These are phyloP conservation scores for Phytophthora macrochlamydospora DNA, from an alignment of 352 stramenopile genomes.

Conservation along the genomic window DNA sequence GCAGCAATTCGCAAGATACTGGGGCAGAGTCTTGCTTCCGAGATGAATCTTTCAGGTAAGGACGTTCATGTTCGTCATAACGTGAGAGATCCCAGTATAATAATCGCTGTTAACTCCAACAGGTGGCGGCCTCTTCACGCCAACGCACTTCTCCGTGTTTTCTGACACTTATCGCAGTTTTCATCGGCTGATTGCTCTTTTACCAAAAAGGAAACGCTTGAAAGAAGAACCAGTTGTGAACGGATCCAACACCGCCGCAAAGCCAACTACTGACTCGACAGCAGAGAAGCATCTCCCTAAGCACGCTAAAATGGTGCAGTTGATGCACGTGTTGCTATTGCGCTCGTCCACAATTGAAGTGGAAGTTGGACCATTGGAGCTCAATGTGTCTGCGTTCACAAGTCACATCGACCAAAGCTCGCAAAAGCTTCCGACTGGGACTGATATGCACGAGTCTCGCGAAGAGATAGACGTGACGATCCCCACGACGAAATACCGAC, in stretches of 20 bases:
- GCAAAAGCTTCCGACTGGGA: constrained; percentile 7
- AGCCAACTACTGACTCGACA: constrained; percentile 6
- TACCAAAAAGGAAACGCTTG: constrained; percentile 31
- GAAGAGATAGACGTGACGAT: constrained; percentile 56
- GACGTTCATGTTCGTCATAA: too few relatives aligned
- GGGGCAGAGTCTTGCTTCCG: constrained; percentile 15
- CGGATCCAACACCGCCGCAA: constrained; percentile 17
- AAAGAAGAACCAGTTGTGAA: constrained; percentile 1
- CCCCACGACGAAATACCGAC: constrained; percentile 27
- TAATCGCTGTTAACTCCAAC: constrained; percentile 20
- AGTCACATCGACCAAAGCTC: constrained; percentile 46
- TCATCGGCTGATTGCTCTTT: constrained; percentile 36
- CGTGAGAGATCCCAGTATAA: neutral
- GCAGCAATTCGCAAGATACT: constrained; percentile 41
- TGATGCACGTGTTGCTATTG: constrained; percentile 64
- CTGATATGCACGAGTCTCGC: constrained; percentile 31
- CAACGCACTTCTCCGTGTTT: constrained; percentile 57
- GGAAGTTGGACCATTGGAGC: constrained; percentile 45
- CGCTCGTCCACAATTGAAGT: constrained; percentile 60
- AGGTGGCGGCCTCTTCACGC: constrained; percentile 33
- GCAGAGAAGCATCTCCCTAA: constrained; percentile 25
- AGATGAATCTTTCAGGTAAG: constrained; percentile 2
- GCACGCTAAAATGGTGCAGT: constrained; percentile 40
- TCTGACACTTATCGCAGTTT: constrained; percentile 56
- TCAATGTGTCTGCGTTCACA: constrained; percentile 53